Percentiles rank a stretch among this genome's conserved stretches.
Evolutionary conservation across 768 basidiomycete genomes (phyloP).

Genomic region (Cyathus striatus): DNA sequence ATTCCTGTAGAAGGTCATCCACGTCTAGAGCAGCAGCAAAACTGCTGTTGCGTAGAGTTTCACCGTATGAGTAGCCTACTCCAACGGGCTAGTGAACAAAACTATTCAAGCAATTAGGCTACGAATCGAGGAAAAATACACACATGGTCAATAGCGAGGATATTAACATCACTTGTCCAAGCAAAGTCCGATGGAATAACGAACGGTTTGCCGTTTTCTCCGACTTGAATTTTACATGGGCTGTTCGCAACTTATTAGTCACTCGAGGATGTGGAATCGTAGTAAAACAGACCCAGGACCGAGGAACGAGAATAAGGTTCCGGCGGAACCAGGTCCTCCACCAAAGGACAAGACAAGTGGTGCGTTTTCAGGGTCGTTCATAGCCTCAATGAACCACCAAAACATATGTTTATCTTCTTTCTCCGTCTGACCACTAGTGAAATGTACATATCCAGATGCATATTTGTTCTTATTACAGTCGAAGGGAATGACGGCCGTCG

Average conservation of each 20-base stretch:
- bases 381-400: background rate
- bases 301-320: background rate
- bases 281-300: background rate
- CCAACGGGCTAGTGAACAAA: background rate
- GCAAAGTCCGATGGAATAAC: background rate
- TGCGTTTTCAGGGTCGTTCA: background rate
- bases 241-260: background rate
- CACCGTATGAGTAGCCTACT: background rate
- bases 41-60: background rate
- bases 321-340: background rate
- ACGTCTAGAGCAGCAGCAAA: background rate
- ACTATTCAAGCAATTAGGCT: background rate
- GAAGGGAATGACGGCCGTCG: no score
- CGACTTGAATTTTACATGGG: background rate
- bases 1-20: background rate
- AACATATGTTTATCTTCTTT: conserved; percentile 1
- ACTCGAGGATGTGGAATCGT: background rate
- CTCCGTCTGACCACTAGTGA: background rate
- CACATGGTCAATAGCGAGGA: background rate
- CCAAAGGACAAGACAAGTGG: background rate
- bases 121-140: background rate
- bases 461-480: no score
- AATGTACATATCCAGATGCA: background rate
- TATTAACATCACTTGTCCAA: background rate
- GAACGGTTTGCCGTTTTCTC: background rate